Evolutionary conservation across 1,139 yeast species (phyloP).

Genomic region (Kurtzmaniella quercitrusa): DNA sequence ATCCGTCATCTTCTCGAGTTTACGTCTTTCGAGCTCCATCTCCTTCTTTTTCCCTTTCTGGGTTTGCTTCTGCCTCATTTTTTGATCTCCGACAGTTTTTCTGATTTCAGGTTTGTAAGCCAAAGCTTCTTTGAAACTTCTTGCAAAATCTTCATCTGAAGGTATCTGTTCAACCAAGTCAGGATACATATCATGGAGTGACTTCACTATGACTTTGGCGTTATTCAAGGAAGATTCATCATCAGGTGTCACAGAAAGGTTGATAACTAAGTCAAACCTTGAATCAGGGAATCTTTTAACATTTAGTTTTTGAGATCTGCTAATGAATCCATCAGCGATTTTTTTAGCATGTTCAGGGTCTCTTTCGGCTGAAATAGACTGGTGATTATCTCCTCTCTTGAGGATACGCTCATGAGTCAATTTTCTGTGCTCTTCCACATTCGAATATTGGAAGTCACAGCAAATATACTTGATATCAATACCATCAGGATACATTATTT

Average conservation of each 20-base stretch:
- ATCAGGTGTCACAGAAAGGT: slow-evolving; percentile 39
- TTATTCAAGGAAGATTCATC: slow-evolving; percentile 50
- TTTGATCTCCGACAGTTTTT: slow-evolving; percentile 20
- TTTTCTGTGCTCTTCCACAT: slow-evolving; percentile 34
- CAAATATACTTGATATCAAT: slow-evolving; percentile 51
- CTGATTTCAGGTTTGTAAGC: slow-evolving; percentile 46
- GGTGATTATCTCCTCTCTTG: slow-evolving; percentile 85
- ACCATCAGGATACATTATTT: slow-evolving; percentile 28
- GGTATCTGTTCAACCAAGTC: slow-evolving; percentile 42
- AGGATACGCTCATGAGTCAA: slow-evolving; percentile 59
- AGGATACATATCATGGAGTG: slow-evolving; percentile 41
- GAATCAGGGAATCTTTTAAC: slow-evolving; percentile 53
- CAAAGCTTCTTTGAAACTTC: slow-evolving; percentile 48
- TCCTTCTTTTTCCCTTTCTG: slow-evolving; percentile 11
- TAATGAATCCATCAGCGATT: slow-evolving; percentile 71
- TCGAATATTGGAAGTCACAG: slow-evolving; percentile 56
- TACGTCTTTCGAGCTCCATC: slow-evolving; percentile 6
- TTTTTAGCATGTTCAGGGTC: slow-evolving; percentile 43
- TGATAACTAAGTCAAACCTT: slow-evolving; percentile 59
- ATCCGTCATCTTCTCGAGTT: slow-evolving; percentile 2
- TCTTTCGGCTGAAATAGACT: slow-evolving; percentile 58
- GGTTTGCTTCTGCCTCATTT: slow-evolving; percentile 4
- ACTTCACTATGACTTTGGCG: slow-evolving; percentile 39
- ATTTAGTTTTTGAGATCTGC: slow-evolving; percentile 61
- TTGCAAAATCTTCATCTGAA: slow-evolving; percentile 27